Conservation (phyloP, 768 basidiomycete species). For the Myochromella boudieri region DNA sequence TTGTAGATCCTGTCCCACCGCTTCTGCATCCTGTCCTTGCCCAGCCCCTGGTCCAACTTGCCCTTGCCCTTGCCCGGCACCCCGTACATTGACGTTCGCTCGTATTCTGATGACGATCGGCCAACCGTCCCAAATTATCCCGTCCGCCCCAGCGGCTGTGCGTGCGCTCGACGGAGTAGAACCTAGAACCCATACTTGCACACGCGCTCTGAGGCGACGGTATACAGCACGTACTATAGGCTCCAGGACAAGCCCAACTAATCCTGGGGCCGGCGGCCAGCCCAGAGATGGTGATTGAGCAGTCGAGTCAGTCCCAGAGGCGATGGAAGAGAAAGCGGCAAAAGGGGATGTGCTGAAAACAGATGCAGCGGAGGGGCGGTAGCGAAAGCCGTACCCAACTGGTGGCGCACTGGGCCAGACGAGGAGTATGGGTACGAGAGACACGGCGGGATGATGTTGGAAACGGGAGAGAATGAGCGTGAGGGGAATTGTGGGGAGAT, state of each 20-base stretch:
- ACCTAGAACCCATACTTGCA: slow-evolving; percentile 46
- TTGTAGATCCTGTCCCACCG: slow-evolving; percentile 31
- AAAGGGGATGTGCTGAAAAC: slow-evolving; percentile 24
- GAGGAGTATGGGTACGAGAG: slow-evolving; percentile 46
- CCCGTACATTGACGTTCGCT: slow-evolving; percentile 22
- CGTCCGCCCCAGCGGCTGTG: slow-evolving; percentile 18
- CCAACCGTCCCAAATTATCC: slow-evolving; percentile 25
- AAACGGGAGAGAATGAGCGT: slow-evolving; percentile 65
- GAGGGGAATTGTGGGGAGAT: slow-evolving; percentile 72
- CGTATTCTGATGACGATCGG: slow-evolving; percentile 36
- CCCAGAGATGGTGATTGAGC: slow-evolving; percentile 7
- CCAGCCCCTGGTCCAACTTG: slow-evolving; percentile 13
- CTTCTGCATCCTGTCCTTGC: slow-evolving; percentile 19
- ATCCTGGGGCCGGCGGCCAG: slow-evolving; percentile 64
- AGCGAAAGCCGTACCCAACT: slow-evolving; percentile 25
- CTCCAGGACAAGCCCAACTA: slow-evolving; percentile 52
- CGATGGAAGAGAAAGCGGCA: slow-evolving; percentile 24
- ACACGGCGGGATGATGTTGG: slow-evolving; percentile 31
- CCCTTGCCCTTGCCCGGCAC: slow-evolving; percentile 9
- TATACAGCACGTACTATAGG: slow-evolving; percentile 50
- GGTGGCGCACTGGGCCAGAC: slow-evolving; percentile 44
- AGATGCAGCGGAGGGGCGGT: slow-evolving; percentile 22
- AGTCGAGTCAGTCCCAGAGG: slow-evolving; percentile 10
- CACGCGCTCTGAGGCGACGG: slow-evolving; percentile 34
- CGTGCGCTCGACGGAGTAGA: slow-evolving; percentile 30